Base-by-base conservation (phyloP, 108 stramenopile species). In the Aureococcus anophagefferens region DNA sequence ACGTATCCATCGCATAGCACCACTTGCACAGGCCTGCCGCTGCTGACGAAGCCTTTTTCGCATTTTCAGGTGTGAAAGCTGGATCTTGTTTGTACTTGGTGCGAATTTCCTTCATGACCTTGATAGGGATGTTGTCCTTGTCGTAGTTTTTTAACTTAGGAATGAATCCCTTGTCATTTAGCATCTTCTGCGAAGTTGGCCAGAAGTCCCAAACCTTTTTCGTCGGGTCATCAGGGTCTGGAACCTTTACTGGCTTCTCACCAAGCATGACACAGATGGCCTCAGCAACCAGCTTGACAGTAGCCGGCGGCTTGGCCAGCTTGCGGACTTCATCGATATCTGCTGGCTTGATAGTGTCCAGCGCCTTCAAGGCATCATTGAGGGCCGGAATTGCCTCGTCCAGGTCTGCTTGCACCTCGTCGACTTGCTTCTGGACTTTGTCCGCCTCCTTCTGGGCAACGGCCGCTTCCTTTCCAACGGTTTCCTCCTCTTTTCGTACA, bases 261-360 rank as follows among this genome's bases (percentile, higher is more conserved):
- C 75, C 82, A 31, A 88, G 77, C 86, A 88, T 85, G 44, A 87
- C 76, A 62, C 84, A 85, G n/a, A 88, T 70, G 33, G 83, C 83
- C 64, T 82, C 78, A 35, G 76, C n/a, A 28, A 36, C 77, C 30
- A 83, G 65, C 67, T 83, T 77, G 31, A 87, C 85, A 1, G 79
- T 83, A 0, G 46, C 35, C 21, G 86, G 85, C 18, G 86, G 86
- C 33, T 81, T 82, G 68, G 82, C 74, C 81, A 87, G 80, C 29
- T 68, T 78, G 64, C 86, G 86, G 33, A 85, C 82, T 72, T 84
- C 86, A 18, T 67, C 76, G 62, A 87, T 86, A 34, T 84, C 82
- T 30, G 37, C 63, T 65, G 79, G 76, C 11, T 84, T 80, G 40
- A 87, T 64, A 46, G 64, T 82, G 29, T 80, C 67, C 46, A 87